phyloP scores from a whole-genome alignment of 1,284 basidiomycete genomes.

The Austroboletus niveus region DNA sequence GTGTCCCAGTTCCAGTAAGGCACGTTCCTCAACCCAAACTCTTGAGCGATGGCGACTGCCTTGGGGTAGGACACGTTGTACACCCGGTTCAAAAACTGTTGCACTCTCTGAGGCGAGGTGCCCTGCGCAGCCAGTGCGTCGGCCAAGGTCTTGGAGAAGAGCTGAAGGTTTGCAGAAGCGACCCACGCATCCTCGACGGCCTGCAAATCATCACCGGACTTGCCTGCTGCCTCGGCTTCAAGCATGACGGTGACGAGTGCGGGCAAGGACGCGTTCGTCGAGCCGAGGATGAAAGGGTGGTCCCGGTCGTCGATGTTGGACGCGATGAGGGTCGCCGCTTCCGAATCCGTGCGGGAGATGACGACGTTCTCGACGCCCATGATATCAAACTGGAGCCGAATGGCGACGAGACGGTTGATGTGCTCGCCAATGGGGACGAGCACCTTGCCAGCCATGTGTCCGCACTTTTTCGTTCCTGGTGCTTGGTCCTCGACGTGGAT shows the following conservation, averaged over 20 bases:
- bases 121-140: constrained; percentile 72
- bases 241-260: constrained; percentile 83
- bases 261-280: constrained; percentile 69
- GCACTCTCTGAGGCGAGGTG: constrained; percentile 42
- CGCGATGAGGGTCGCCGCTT: constrained; percentile 95
- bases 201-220: constrained; percentile 79
- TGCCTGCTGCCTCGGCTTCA: constrained; percentile 80
- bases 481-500: constrained; percentile 86
- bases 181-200: constrained; percentile 89
- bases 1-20: constrained; percentile 94
- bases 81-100: constrained; percentile 61
- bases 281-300: constrained; percentile 94
- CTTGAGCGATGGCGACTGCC: constrained; percentile 77
- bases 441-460: constrained; percentile 83
- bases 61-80: constrained; percentile 66
- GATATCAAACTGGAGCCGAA: constrained; percentile 64
- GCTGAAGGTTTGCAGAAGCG: constrained; percentile 69
- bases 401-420: constrained; percentile 75
- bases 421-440: constrained; percentile 79
- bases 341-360: constrained; percentile 80
- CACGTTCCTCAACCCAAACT: constrained; percentile 72
- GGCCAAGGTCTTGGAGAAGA: constrained; percentile 77
- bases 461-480: constrained; percentile 83
- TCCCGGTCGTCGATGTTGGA: constrained; percentile 97
- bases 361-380: constrained; percentile 68